Evolutionary conservation across 2,329 filamentous ascomycete genomes (phyloP).

Genomic region (Aspergillus tamarii): DNA sequence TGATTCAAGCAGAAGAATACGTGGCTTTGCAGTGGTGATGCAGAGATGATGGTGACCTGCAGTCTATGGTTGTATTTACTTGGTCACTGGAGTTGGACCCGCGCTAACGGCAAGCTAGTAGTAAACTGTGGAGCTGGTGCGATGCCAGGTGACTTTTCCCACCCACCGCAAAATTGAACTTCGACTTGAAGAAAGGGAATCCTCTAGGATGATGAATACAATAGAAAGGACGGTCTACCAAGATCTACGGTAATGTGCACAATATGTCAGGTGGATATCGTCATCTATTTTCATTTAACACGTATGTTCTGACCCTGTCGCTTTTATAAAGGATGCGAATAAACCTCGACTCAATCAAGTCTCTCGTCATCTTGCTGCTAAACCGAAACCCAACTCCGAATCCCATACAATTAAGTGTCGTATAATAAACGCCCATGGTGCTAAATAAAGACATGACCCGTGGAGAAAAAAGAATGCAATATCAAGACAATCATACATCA

Average conservation of each 20-base stretch:
- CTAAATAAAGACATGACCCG: constrained; percentile 25
- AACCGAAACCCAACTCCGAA: constrained; percentile 18
- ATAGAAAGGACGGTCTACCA: background rate
- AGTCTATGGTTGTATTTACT: constrained; percentile 4
- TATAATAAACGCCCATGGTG: constrained; percentile 28
- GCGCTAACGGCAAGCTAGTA: background rate
- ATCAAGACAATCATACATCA: constrained; percentile 14
- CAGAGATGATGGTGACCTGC: constrained; percentile 1
- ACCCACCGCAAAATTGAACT: background rate
- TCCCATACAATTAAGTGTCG: constrained; percentile 17
- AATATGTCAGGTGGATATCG: constrained; percentile 6
- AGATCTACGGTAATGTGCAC: background rate
- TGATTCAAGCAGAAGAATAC: constrained; percentile 2
- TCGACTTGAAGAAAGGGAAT: background rate
- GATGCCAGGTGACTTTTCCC: background rate
- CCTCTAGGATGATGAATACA: too few relatives aligned
- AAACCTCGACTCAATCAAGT: background rate
- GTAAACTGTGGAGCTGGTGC: background rate
- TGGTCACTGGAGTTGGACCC: background rate
- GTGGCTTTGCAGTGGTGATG: constrained; percentile 14
- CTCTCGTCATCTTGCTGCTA: background rate
- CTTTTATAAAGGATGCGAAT: constrained; percentile 2
- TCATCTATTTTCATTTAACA: constrained; percentile 6
- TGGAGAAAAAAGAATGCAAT: constrained; percentile 13
- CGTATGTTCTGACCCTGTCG: background rate